Evolutionary conservation across 2,329 filamentous ascomycete genomes (phyloP), one percentile per base, ranked within the genome.

Genomic region (Apiospora saccharicola): DNA sequence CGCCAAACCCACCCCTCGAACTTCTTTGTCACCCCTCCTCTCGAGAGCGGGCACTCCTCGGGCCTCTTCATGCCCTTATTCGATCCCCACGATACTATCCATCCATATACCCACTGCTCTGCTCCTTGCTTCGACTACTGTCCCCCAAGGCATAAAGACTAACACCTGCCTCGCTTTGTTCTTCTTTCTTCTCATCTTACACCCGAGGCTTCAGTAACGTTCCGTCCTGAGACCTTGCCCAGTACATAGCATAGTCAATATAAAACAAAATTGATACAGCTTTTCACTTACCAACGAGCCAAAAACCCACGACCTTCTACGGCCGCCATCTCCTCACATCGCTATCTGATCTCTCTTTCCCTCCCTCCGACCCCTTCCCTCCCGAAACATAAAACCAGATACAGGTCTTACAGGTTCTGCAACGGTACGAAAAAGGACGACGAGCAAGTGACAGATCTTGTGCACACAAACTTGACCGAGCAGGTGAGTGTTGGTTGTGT

Each of bases 241-340:
- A 82, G 81, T 86, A 85, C 79, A 83, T 83, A 86, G 84, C 82
- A 82, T 86, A 86, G 83, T 84, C 81, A 86, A 86, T 85, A 85
- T 80, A 86, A 83, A 81, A 86, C 82, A 79, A 71, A 76, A 73
- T 79, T 79, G 73, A 76, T 74, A 75, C 75, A 76, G 72, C 75
- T 76, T 67, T 75, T 77, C 72, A 73, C 76, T 76, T 72, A 72
- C 70, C 57, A 37, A 64, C 57, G 57, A 41, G 16, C 46, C 53
- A 51, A 67, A 69, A 67, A 67, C 67, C 70, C 70, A 72, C 72
- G 72, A 68, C 67, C 74, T 47, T 72, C 68, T 73, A 69, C 69
- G 72, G 70, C 37, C 57, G 70, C 70, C 51, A 51, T 71, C 72
- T 22, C 10, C 34, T 64, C 57, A 34, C 57, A n/a, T 41, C 57